Conservation (phyloP, 2,329 filamentous ascomycete species). For the Cytospora piceae region DNA sequence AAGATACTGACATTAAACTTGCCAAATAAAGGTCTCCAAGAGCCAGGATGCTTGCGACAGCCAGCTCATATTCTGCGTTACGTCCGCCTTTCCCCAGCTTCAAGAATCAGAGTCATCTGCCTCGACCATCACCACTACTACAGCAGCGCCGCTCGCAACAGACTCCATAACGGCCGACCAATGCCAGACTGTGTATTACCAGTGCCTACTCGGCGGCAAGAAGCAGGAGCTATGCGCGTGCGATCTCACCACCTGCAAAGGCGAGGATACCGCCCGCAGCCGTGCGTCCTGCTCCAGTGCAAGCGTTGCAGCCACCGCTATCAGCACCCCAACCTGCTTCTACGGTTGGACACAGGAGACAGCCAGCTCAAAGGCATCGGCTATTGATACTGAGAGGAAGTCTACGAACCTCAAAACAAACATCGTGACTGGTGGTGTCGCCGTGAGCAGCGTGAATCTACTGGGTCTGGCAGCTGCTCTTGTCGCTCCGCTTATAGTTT, state of each 20-base stretch:
- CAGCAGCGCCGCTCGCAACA: neutral
- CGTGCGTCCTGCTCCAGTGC: constrained; percentile 12
- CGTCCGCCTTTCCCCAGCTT: constrained; percentile 7
- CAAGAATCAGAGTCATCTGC: neutral
- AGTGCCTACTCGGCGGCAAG: constrained; percentile 1
- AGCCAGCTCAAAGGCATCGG: constrained; percentile 1
- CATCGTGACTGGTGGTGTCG: constrained; percentile 7
- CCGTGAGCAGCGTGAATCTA: neutral
- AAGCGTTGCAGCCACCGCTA: constrained; percentile 5
- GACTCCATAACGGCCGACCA: neutral
- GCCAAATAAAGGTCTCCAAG: constrained; percentile 1
- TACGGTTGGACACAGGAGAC: constrained; percentile 2
- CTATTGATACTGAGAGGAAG: neutral
- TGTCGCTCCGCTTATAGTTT: neutral
- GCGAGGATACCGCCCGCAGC: constrained; percentile 7
- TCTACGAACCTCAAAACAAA: neutral
- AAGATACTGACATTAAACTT: neutral
- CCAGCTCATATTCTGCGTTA: constrained; percentile 8
- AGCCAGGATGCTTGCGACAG: constrained; percentile 15
- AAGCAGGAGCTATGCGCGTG: constrained; percentile 18
- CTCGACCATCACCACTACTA: neutral
- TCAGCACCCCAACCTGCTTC: neutral
- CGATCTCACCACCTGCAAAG: constrained; percentile 13
- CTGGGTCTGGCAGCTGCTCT: neutral
- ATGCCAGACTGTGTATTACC: constrained; percentile 8